phyloP scores from a whole-genome alignment of 768 basidiomycete species.

The Tylopilus rubrobrunneus region DNA sequence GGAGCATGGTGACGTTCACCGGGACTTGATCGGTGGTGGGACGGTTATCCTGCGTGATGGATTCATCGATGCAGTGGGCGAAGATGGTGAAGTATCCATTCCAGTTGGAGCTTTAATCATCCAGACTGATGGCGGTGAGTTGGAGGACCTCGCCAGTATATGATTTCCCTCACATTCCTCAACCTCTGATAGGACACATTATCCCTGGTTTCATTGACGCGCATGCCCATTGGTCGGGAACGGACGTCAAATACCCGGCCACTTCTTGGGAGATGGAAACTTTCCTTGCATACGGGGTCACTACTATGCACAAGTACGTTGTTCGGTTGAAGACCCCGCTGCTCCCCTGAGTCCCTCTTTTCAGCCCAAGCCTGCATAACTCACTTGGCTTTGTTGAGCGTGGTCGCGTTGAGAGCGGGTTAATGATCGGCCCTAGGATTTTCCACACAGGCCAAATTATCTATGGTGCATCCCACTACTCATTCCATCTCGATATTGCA shows the following conservation, averaged over 20 bases:
- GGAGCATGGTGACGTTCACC: conserved; percentile 46
- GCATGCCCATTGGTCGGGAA: conserved; percentile 71
- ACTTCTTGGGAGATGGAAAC: conserved; percentile 73
- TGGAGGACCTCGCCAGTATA: background rate
- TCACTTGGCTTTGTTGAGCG: conserved; percentile 64
- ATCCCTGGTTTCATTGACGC: conserved; percentile 74
- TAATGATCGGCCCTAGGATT: conserved; percentile 66
- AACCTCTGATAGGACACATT: conserved; percentile 46
- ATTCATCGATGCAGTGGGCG: conserved; percentile 49
- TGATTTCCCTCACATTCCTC: background rate
- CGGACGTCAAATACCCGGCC: conserved; percentile 49
- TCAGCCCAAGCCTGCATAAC: conserved; percentile 61
- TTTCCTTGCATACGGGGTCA: conserved; percentile 74
- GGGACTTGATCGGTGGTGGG: conserved; percentile 52
- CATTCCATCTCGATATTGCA: conserved; percentile 62
- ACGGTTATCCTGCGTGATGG: conserved; percentile 54
- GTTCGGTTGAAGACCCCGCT: background rate
- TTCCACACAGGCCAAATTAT: conserved; percentile 67
- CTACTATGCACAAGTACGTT: conserved; percentile 70
- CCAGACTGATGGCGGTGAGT: conserved; percentile 59
- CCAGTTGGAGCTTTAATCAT: conserved; percentile 44
- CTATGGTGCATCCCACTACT: conserved; percentile 43
- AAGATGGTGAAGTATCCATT: conserved; percentile 29
- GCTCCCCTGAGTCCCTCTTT: background rate
- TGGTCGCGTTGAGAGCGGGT: conserved; percentile 63